Evolutionary conservation across 2,329 filamentous ascomycete genomes (phyloP), one percentile per base, ranked within the genome.

Genomic region (Apiospora hydei): DNA sequence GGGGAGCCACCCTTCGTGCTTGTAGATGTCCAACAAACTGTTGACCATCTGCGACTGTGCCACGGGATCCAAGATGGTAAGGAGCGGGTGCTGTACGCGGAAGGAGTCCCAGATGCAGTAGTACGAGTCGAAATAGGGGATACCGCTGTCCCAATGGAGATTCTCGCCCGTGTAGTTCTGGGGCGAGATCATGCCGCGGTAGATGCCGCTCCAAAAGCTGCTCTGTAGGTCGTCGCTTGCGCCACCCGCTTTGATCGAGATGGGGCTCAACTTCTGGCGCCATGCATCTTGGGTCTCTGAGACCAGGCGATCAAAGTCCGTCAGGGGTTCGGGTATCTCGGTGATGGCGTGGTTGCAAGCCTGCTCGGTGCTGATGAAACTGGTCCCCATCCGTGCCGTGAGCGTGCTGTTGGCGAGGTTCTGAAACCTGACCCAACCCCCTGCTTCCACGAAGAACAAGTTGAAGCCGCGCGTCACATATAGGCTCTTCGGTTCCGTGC

Each of bases 141-240:
- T 88, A 0, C 85, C 84, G 34, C 87, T 90, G 47, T 88, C 78
- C 90, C 90, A 92, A 0, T 88, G 79, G 4, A 88, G 88, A 66
- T 92, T 92, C 77, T 92, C 90, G 0, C 88, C 89, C 0, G 90
- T 92, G 75, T 92, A 92, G 76, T 92, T 90, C 76, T 92, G 90
- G 1, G 90, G 90, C 43, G 87, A 89, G 73, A 92, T 89, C 85
- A 91, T 87, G 0, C 85, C 82, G 30, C 90, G 84, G 74, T 92
- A 92, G 6, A 88, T 80, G 1, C 89, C 89, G 72, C 88, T 91
- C 88, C 89, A 92, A 76, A 92, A 91, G 7, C 86, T 85, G 10
- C 80, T 87, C 74, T 89, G 85, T 0, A 92, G 76, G 3, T 84
- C 81, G 47, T 85, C 85, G 14, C 86, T 88, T 2, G 85, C 88